Evolutionary conservation across 139 green algal species (phyloP), one percentile per base, ranked within the genome.

Genomic region (Chlamydomonas schloesseri): DNA sequence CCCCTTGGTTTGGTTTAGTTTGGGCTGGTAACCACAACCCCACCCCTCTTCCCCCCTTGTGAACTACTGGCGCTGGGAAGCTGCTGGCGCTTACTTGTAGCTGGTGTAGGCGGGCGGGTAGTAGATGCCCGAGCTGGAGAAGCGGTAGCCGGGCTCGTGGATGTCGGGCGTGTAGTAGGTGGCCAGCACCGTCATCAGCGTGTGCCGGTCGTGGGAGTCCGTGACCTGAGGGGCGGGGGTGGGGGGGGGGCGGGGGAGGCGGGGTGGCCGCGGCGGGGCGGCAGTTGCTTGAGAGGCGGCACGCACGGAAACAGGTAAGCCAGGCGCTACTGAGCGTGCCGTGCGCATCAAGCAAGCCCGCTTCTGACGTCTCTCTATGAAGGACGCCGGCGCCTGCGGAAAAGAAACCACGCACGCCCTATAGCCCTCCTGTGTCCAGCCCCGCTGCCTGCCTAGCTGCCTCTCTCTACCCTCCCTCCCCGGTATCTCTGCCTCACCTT

Each of bases 151-250:
- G 0, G 84, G 53, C n/a, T 95, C 79, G 33, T 93, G 85, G 26
- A 93, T 83, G 10, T 55, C 55, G 3, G 87, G 71, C 20, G 50
- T 95, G 93, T 96, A 97, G 86, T 95, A 95, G 5, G 83, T 91
- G 3, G 33, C 76, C 60, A 97, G 86, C 23, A 97, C 72, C 33
- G 94, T 96, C 89, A 94, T 96, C 34, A 97, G 90, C 55, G 93
- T 96, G 80, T 93, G 91, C 1, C 95, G 81, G 87, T 97, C 95
- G 74, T 97, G 94, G 1, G 82, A 82, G 72, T 97, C 95, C 14
- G 95, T 97, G n/a, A 97, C 95, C 67, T 91, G 88, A 23, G 71
- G 83, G 42, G 84, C 89, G 64, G 90, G 93, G 91, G 15, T 10
- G 47, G 47, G 42, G 14, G 50, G 4, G 67, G 13, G 4, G 57